Evolutionary conservation across 768 basidiomycete genomes (phyloP).

Genomic region (Panellus pusillus): DNA sequence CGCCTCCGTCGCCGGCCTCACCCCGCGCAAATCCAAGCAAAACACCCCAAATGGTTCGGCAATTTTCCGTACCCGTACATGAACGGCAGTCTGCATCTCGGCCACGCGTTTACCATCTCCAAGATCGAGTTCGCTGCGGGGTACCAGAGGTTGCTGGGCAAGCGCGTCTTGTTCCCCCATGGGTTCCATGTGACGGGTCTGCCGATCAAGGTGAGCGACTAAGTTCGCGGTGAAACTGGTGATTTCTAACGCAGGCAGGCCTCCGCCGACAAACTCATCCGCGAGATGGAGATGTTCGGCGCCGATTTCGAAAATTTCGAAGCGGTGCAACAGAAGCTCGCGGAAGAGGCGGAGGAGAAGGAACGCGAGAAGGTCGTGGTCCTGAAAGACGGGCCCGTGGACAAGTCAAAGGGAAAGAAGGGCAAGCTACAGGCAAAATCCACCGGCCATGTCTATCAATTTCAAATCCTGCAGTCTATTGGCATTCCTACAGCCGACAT

Average conservation of each 20-base stretch:
- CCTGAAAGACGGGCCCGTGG: conserved; percentile 40
- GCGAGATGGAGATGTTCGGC: conserved; percentile 97
- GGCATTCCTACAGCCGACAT: conserved; percentile 86
- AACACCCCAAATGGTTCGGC: conserved; percentile 96
- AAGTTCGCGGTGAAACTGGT: background rate
- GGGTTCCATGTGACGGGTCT: conserved; percentile 98
- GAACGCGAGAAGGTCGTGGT: conserved; percentile 37
- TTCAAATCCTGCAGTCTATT: conserved; percentile 97
- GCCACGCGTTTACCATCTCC: conserved; percentile 97
- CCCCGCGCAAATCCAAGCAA: conserved; percentile 64
- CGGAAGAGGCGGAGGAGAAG: conserved; percentile 46
- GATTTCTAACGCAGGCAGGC: conserved; percentile 51
- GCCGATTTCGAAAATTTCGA: conserved; percentile 77
- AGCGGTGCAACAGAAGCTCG: conserved; percentile 42
- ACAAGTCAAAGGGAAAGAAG: conserved; percentile 87
- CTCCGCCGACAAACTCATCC: conserved; percentile 94
- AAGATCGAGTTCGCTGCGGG: conserved; percentile 98
- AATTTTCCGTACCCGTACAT: conserved; percentile 97
- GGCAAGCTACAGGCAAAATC: conserved; percentile 92
- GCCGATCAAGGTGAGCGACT: conserved; percentile 89
- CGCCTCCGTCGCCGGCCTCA: conserved; percentile 63
- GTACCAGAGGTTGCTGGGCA: conserved; percentile 93
- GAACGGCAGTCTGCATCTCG: conserved; percentile 96
- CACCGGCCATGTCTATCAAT: conserved; percentile 93
- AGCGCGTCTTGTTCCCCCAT: conserved; percentile 93